A percentile compares a stretch with the other conserved stretches of the same genome.
Evolutionary conservation across 192 early-diverging fungal genomes (phyloP).

Genomic region (Endogone sp.): DNA sequence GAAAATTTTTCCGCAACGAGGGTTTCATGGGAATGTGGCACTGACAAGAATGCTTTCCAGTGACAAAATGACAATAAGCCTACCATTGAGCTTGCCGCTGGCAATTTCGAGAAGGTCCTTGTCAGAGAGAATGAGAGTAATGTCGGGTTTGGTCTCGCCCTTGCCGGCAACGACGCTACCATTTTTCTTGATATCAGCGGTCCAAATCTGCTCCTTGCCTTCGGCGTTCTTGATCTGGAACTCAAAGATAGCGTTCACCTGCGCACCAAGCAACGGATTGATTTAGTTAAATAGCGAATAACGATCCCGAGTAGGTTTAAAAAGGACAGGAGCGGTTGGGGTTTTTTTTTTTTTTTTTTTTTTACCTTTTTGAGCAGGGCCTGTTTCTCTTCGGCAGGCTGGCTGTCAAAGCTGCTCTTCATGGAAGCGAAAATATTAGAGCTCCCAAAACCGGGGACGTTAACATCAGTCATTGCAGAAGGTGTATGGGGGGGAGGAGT

Average conservation of each 20-base stretch:
- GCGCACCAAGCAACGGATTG: too few species aligned
- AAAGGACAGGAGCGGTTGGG: background rate
- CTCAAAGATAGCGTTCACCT: slow-evolving; percentile 81
- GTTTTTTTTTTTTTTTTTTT: background rate
- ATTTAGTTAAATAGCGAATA: background rate
- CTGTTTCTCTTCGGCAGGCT: slow-evolving; percentile 59
- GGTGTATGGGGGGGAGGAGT: too few species aligned
- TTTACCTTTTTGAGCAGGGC: slow-evolving; percentile 58
- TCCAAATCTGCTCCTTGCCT: slow-evolving; percentile 73
- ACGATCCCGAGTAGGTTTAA: background rate
- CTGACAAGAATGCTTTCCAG: too few species aligned
- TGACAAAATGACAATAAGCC: slow-evolving; percentile 28
- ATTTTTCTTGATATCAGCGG: slow-evolving; percentile 79
- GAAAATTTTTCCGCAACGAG: too few species aligned
- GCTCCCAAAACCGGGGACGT: slow-evolving; percentile 64
- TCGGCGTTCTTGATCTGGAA: slow-evolving; percentile 77
- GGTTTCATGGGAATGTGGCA: too few species aligned
- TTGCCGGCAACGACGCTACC: slow-evolving; percentile 50
- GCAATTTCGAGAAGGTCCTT: slow-evolving; percentile 79
- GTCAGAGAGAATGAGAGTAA: slow-evolving; percentile 68
- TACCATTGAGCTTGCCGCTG: slow-evolving; percentile 80
- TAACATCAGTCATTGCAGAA: slow-evolving; percentile 36
- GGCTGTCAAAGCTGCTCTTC: slow-evolving; percentile 47
- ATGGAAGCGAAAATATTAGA: slow-evolving; percentile 73
- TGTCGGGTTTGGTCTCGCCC: slow-evolving; percentile 65